Percentiles rank a stretch among this genome's conserved stretches.
Conservation (phyloP, 2,329 filamentous ascomycete species). For the Penicillium hordei region DNA sequence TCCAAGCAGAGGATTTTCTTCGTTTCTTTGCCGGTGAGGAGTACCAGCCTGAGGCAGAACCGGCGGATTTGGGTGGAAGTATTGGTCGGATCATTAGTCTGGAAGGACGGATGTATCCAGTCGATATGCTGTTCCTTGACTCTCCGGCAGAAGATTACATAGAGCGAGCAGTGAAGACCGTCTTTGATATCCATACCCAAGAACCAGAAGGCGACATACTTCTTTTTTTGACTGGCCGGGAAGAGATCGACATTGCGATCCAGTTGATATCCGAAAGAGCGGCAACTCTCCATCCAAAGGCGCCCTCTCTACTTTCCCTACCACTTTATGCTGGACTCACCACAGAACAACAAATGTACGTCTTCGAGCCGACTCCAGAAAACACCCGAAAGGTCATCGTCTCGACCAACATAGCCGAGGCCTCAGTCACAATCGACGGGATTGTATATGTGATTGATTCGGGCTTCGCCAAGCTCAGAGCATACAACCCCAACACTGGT, state of each 20-base stretch:
- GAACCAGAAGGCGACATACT: constrained; percentile 84
- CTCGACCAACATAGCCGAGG: constrained; percentile 94
- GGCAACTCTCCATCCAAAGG: constrained; percentile 59
- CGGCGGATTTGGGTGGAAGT: constrained; percentile 40
- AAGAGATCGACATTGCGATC: constrained; percentile 85
- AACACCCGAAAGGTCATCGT: constrained; percentile 89
- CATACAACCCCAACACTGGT: constrained; percentile 78
- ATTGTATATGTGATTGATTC: constrained; percentile 89
- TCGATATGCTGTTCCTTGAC: constrained; percentile 80
- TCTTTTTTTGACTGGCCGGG: constrained; percentile 86
- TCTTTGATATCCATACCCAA: constrained; percentile 81
- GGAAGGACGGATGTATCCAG: constrained; percentile 83
- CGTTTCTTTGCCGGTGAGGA: constrained; percentile 66
- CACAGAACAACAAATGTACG: constrained; percentile 89
- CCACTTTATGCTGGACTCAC: constrained; percentile 87
- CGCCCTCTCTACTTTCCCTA: constrained; percentile 64
- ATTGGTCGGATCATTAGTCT: constrained; percentile 72
- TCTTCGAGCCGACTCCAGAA: constrained; percentile 80
- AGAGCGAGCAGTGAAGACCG: constrained; percentile 75
- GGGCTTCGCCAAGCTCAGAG: constrained; percentile 85
- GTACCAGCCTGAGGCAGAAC: constrained; percentile 37
- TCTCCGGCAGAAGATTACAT: constrained; percentile 81
- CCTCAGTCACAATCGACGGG: constrained; percentile 89
- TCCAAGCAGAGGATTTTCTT: constrained; percentile 84
- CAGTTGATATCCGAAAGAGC: constrained; percentile 74